Evolutionary conservation across 805 yeast species (phyloP), one percentile per base, ranked within the genome.

Genomic region (Kluyveromyces nonfermentans): DNA sequence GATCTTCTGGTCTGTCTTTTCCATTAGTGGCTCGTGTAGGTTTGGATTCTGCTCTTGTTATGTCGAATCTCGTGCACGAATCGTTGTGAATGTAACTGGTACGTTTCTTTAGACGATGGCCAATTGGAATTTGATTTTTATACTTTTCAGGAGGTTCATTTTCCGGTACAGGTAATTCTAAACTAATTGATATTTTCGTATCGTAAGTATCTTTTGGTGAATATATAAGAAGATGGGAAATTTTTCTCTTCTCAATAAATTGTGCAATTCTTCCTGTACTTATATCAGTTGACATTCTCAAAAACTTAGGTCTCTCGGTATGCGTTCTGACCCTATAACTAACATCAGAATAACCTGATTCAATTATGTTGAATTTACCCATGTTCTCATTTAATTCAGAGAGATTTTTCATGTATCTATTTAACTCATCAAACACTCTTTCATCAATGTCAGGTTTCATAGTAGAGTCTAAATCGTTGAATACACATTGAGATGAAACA

Each of bases 181-280:
- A 63, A 33, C 86, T 77, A 50, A 89, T 65, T 5, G 94, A 80
- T 32, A 88, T 67, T 52, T 95, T 73, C 52, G 82, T 69, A 63
- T 88, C 97, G 57, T 80, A 81, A 62, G 79, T 71, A 28, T 84
- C 77, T 50, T 84, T 81, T 4, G 96, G 96, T 43, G 82, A 74
- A 55, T 76, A 80, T 17, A 88, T 69, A 54, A 77, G 73, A 44
- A 89, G 62, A 57, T 83, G 87, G 2, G 86, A 75, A n/a, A 87
- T 65, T 43, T 90, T 71, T 51, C 77, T 74, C 57, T 88, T 88
- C 47, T 78, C 79, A 42, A 88, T 83, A 35, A 81, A 81, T 28
- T 78, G 79, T 41, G 79, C 78, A 15, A 71, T 66, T 52, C 94
- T 70, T 8, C 81, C 80, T 0, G 93, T 84, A 42, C 71, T 71